Conservation (phyloP, 805 yeast species). For the Candida rishiriensis region DNA sequence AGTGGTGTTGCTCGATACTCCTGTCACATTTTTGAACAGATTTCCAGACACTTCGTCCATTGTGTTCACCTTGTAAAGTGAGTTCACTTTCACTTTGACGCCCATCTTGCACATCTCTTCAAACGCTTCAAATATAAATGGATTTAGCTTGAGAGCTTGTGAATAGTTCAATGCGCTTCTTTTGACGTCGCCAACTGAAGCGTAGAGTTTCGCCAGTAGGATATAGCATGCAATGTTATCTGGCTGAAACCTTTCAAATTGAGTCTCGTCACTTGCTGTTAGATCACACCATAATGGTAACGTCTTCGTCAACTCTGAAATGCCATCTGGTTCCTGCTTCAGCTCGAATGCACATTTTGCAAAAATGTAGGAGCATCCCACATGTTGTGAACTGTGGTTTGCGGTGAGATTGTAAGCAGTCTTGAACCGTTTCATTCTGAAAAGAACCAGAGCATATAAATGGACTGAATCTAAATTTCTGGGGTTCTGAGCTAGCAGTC, state of each 20-base stretch:
- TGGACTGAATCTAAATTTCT: constrained; percentile 57
- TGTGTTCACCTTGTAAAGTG: constrained; percentile 39
- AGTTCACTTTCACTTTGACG: constrained; percentile 57
- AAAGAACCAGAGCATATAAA: constrained; percentile 64
- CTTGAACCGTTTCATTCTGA: constrained; percentile 52
- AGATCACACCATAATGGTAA: constrained; percentile 33
- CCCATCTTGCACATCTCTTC: constrained; percentile 71
- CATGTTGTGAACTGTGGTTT: constrained; percentile 40
- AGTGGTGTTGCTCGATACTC: constrained; percentile 2
- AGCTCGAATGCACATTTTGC: constrained; percentile 62
- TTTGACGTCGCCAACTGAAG: constrained; percentile 52
- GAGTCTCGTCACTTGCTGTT: constrained; percentile 1
- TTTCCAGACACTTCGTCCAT: constrained; percentile 17
- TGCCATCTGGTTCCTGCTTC: constrained; percentile 57
- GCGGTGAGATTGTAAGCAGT: constrained; percentile 54
- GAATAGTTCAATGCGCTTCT: constrained; percentile 66
- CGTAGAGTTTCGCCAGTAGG: constrained; percentile 66
- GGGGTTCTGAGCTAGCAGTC: constrained; percentile 62
- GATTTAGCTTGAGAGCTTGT: constrained; percentile 67
- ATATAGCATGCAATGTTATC: constrained; percentile 67
- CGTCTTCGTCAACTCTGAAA: constrained; percentile 41
- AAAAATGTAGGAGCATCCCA: constrained; percentile 73
- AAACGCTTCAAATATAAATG: constrained; percentile 83
- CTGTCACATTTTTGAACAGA: constrained; percentile 8
- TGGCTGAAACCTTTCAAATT: constrained; percentile 38